Evolutionary conservation across 768 basidiomycete genomes (phyloP).

Genomic region (Phylloporus arenicola): DNA sequence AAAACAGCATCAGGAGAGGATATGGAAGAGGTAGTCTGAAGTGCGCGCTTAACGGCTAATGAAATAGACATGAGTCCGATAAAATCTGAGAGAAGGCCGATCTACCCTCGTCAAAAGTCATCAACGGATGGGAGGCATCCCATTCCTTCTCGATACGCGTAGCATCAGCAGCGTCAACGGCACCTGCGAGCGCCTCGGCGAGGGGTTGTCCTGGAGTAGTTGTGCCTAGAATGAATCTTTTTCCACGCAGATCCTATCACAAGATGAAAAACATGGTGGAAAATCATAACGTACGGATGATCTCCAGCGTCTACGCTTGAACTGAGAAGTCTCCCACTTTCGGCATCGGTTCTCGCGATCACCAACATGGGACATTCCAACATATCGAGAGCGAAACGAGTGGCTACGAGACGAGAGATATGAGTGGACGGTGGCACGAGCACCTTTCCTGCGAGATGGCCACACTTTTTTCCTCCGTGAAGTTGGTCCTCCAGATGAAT

Average conservation of each 20-base stretch:
- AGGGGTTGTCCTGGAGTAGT: conserved; percentile 46
- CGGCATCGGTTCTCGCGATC: conserved; percentile 90
- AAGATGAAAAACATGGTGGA: conserved; percentile 4
- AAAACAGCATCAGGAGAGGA: conserved; percentile 40
- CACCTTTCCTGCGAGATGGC: conserved; percentile 88
- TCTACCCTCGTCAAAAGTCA: conserved; percentile 82
- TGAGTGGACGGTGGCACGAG: conserved; percentile 88
- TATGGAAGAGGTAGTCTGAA: conserved; percentile 16
- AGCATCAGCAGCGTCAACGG: conserved; percentile 61
- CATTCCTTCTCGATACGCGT: conserved; percentile 73
- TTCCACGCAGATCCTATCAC: conserved; percentile 3
- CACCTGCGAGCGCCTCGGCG: conserved; percentile 65
- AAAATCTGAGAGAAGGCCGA: conserved; percentile 41
- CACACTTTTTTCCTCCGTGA: conserved; percentile 94
- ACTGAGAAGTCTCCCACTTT: conserved; percentile 78
- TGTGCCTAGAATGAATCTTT: conserved; percentile 64
- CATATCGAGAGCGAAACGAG: conserved; percentile 88
- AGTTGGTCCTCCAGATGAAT: conserved; percentile 94
- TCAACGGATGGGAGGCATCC: conserved; percentile 61
- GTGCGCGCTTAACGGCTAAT: conserved; percentile 21
- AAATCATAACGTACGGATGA: conserved; percentile 45
- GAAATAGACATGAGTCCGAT: not conserved
- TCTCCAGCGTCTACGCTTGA: conserved; percentile 79
- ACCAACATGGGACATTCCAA: conserved; percentile 83
- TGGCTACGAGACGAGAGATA: conserved; percentile 74